These are phyloP conservation scores for Dacryopinax primogenitus DNA, from an alignment of 768 basidiomycete genomes.

Conservation along the genomic window DNA sequence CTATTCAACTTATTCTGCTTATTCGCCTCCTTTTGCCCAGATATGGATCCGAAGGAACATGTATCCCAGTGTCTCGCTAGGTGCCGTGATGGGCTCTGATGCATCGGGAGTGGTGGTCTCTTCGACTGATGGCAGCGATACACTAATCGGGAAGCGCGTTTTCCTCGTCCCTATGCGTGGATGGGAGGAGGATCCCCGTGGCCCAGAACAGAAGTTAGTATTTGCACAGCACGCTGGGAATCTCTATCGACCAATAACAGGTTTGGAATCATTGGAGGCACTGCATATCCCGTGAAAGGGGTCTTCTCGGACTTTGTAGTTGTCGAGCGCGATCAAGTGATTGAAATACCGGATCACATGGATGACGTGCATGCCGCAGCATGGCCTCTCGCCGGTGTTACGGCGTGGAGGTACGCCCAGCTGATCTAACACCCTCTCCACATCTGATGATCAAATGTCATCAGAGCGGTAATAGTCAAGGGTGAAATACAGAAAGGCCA, in stretches of 20 bases:
- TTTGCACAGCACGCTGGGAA: background rate
- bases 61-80: conserved; percentile 52
- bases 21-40: conserved; percentile 28
- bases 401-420: conserved; percentile 61
- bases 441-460: no score
- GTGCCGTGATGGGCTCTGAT: conserved; percentile 54
- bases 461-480: conserved; percentile 53
- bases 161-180: conserved; percentile 65
- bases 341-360: conserved; percentile 53
- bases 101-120: conserved; percentile 64
- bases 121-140: conserved; percentile 40
- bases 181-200: conserved; percentile 53
- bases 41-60: conserved; percentile 59
- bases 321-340: conserved; percentile 55
- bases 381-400: conserved; percentile 65
- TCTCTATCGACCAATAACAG: conserved; percentile 22
- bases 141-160: conserved; percentile 49
- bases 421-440: background rate
- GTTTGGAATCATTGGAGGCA: conserved; percentile 59
- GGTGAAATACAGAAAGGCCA: conserved; percentile 50
- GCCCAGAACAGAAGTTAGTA: conserved; percentile 50
- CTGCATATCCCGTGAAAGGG: conserved; percentile 41
- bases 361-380: conserved; percentile 56
- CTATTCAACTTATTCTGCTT: background rate
- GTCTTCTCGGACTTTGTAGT: conserved; percentile 67